A percentile compares a stretch with the other conserved stretches of the same genome.
phyloP scores from a whole-genome alignment of 1,284 basidiomycete species.

The Puccinia coronata region DNA sequence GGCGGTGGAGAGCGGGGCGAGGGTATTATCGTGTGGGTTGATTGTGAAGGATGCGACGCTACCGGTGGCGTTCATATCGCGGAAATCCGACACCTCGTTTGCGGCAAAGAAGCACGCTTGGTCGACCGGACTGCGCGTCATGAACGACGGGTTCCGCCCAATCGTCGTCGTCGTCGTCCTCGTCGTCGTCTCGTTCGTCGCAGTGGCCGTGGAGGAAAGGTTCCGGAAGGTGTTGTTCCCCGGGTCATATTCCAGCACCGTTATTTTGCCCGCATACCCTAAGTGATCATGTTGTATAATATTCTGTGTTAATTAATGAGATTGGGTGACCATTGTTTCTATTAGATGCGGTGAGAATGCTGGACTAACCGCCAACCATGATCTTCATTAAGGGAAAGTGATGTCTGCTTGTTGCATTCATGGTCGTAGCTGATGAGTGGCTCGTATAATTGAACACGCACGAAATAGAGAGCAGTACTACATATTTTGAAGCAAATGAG shows the following conservation, averaged over 20 bases:
- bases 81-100: constrained; percentile 2
- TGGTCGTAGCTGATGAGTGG: too few species aligned
- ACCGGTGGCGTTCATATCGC: not conserved
- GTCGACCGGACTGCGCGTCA: constrained; percentile 5
- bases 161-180: too few species aligned
- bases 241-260: constrained; percentile 12
- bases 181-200: too few species aligned
- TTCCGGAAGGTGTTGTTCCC: not conserved
- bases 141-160: constrained; percentile 3
- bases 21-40: not conserved
- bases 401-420: too few species aligned
- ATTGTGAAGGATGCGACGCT: constrained; percentile 27
- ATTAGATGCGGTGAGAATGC: not conserved
- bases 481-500: too few species aligned
- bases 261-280: constrained; percentile 19
- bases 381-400: too few species aligned
- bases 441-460: too few species aligned
- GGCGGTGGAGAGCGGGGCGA: not conserved
- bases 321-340: not conserved
- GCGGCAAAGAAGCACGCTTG: not conserved
- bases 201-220: too few species aligned
- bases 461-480: too few species aligned
- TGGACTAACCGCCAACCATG: constrained; percentile 28
- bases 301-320: too few species aligned
- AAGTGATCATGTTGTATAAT: not conserved